These are phyloP conservation scores for Nicotiana undulata DNA, from an alignment of 257 asterid species.

Conservation along the genomic window DNA sequence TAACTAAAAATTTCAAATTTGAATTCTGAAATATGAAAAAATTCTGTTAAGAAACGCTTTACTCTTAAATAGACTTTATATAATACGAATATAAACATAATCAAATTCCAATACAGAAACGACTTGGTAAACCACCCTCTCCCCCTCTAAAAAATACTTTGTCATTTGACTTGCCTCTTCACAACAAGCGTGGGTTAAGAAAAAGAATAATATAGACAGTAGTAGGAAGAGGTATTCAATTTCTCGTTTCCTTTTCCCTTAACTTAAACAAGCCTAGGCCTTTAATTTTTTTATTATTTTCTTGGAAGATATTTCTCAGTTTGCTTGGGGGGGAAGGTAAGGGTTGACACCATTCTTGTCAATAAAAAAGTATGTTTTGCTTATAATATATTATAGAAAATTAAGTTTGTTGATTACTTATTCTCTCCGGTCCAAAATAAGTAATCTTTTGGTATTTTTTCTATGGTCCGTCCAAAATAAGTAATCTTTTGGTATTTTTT, in stretches of 20 bases:
- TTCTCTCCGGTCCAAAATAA: no score
- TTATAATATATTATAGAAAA: not conserved
- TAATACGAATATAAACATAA: accelerated
- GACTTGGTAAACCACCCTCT: no score
- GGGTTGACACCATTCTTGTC: not conserved
- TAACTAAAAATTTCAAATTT: no score
- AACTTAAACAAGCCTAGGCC: not conserved
- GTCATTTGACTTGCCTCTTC: not conserved
- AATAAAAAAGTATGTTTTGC: not conserved
- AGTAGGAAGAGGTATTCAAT: not conserved
- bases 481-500: no score
- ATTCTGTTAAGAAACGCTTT: accelerated
- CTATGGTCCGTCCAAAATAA: no score
- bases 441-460: no score
- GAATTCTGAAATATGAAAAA: no score
- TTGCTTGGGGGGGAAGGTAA: not conserved
- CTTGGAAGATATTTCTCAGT: not conserved
- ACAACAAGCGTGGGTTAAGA: not conserved
- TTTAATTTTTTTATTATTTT: not conserved
- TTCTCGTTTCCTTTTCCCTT: not conserved
- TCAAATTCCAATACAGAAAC: no score
- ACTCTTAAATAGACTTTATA: no score
- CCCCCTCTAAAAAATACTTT: no score
- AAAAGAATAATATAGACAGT: no score
- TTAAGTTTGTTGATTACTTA: not conserved